Evolutionary conservation across 768 basidiomycete genomes (phyloP).

Genomic region (Suillus variegatus): DNA sequence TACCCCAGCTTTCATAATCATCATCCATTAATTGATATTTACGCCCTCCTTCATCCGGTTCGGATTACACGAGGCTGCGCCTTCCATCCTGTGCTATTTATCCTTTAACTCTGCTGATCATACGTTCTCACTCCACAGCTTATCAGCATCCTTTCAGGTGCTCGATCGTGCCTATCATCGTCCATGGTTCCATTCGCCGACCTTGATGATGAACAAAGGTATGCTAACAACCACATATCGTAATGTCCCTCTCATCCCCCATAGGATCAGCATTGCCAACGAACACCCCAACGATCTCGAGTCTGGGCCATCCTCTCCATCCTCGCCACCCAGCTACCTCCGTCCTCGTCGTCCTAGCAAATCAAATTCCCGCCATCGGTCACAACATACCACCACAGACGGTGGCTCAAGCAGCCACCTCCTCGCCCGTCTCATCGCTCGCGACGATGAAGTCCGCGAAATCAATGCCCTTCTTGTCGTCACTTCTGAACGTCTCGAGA

Average conservation of each 20-base stretch:
- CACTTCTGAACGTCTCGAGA: conserved; percentile 37
- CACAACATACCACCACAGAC: conserved; percentile 23
- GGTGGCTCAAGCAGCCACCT: conserved; percentile 32
- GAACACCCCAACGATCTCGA: conserved; percentile 32
- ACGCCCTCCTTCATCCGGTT: conserved; percentile 17
- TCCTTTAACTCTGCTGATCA: conserved; percentile 11
- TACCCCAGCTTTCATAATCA: conserved; percentile 13
- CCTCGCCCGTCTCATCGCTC: conserved; percentile 29
- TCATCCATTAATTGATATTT: conserved; percentile 18
- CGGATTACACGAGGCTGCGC: conserved; percentile 28
- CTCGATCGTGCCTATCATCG: conserved; percentile 19
- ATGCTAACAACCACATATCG: background rate
- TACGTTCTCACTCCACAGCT: conserved; percentile 6
- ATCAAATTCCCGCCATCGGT: conserved; percentile 27
- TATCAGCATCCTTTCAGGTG: conserved; percentile 1
- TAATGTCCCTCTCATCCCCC: conserved; percentile 2
- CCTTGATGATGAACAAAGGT: conserved; percentile 33
- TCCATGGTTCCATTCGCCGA: conserved; percentile 27
- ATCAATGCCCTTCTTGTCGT: conserved; percentile 28
- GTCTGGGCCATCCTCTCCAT: conserved; percentile 29
- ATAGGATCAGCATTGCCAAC: conserved; percentile 27
- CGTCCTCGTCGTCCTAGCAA: conserved; percentile 26
- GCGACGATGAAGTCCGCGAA: conserved; percentile 34
- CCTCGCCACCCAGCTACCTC: conserved; percentile 21
- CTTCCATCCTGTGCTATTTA: conserved; percentile 13